Base-by-base conservation (phyloP, 1,139 yeast genomes). In the Ogataea hybrid region DNA sequence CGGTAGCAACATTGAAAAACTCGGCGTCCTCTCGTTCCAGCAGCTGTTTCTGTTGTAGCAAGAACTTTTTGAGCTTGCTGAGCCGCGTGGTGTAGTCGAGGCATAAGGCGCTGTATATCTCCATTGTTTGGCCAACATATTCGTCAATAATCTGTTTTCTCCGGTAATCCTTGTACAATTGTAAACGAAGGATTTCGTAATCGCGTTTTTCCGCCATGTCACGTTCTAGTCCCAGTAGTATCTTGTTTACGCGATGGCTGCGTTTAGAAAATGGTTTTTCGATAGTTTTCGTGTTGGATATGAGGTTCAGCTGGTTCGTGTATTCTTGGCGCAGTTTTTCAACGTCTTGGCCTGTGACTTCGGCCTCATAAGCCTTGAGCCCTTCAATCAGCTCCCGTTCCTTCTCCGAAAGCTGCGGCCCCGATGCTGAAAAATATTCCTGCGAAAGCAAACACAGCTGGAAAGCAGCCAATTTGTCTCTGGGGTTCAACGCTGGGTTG, bases 191-290 rank as follows among this genome's bases (percentile, higher is more conserved):
- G 5, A 65, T 33, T 35, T 63, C 66, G 36, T 47, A 59, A 39
- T 64, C 70, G 33, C 64, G 48, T 23, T 39, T 41, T 40, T 65
- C 70, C 4, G 46, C 39, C 29, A 63, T 32, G 47, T 66, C 69
- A 25, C 50, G 49, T 31, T 57, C 59, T 10, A 51, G 34, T 7
- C 53, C 53, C 25, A 35, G 14, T 10, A 51, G 35, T 6, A 21
- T 25, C 22, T 30, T 25, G 36, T 49, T 41, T 2, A 38, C 39
- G 10, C 33, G 34, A 15, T 34, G 25, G 28, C 41, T 45, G 4
- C 28, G 27, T 11, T 25, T 27, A 7, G 40, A 21, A 34, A 43
- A 48, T 1, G 50, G 50, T 23, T 44, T 36, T 3, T 42, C 44
- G 18, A 43, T 25, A 11, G 40, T 28, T 8, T 32, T 37, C 2